These are phyloP conservation scores for Strobilomyces dryophilus DNA, from an alignment of 768 basidiomycete genomes.

Conservation along the genomic window DNA sequence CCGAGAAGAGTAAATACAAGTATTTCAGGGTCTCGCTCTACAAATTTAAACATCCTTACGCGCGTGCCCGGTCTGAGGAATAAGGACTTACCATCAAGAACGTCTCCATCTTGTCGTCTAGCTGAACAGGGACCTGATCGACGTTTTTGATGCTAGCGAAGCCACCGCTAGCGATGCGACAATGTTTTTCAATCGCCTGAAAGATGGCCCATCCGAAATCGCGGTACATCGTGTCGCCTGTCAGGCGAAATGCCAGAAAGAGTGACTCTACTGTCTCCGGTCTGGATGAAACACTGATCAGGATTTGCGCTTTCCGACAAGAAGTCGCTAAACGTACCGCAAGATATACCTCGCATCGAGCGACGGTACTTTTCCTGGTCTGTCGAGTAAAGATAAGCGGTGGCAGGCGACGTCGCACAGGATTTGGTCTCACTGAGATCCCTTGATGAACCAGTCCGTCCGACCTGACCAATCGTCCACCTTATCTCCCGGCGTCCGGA, in stretches of 20 bases:
- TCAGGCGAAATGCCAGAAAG: constrained; percentile 87
- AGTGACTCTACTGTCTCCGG: constrained; percentile 95
- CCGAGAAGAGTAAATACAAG: constrained; percentile 82
- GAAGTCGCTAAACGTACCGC: constrained; percentile 41
- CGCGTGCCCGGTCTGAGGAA: not conserved
- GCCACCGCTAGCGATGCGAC: constrained; percentile 71
- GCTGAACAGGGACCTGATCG: constrained; percentile 61
- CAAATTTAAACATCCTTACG: not conserved
- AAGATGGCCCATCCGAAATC: constrained; percentile 88
- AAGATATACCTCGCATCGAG: constrained; percentile 94
- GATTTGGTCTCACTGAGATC: constrained; percentile 46
- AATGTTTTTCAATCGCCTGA: constrained; percentile 82
- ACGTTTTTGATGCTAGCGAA: constrained; percentile 85
- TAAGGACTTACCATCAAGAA: constrained; percentile 70
- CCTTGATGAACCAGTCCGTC: constrained; percentile 91
- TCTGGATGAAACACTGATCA: constrained; percentile 32
- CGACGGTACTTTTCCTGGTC: constrained; percentile 30
- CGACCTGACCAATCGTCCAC: constrained; percentile 38
- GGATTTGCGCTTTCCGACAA: not conserved
- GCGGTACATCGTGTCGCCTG: constrained; percentile 78
- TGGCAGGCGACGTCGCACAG: not conserved
- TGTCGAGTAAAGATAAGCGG: constrained; percentile 11
- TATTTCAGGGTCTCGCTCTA: constrained; percentile 92
- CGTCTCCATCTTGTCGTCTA: constrained; percentile 93
- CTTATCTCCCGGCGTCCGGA: constrained; percentile 59